Evolutionary conservation across 2,329 filamentous ascomycete species (phyloP), one percentile per base, ranked within the genome.

Genomic region (Fusarium sp.): DNA sequence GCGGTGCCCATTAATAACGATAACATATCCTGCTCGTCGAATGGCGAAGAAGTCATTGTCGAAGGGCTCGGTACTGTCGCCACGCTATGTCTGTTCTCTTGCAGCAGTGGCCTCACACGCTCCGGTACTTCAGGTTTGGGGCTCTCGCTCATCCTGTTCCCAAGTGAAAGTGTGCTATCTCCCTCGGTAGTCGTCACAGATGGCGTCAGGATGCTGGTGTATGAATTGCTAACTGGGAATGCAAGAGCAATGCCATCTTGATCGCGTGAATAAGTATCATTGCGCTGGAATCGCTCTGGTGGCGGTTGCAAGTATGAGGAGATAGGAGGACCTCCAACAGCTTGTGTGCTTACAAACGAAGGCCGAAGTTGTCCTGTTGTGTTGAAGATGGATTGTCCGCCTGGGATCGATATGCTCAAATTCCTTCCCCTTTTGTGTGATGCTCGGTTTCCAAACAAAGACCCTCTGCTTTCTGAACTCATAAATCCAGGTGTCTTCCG

Each of bases 11-110:
- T 64, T 12, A 83, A 68, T 24, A 83, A 70, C 5, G 78, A 76
- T 28, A 83, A 38, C 56, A 83, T 78, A 10, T 83, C 81, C 8
- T 78, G 71, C 56, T 83, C 82, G 50, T 79, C 79, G 45, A 79
- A 82, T 3, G 81, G 78, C 38, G 80, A 80, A 0, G 81, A 81
- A 12, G 78, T 76, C 36, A 77, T 55, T 4, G 73, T 78, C 38
- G 75, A 66, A 11, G 74, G 75, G 17, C 75, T 78, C 14, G 52
- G 58, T 11, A 45, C 22, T 8, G 68, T 64, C 32, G 48, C 55
- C 26, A 62, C n/a, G 44, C 69, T 74, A n/a, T 68, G 62, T 36
- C 73, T 72, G 4, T 75, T 63, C 22, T 68, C 64, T 14, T 67
- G 57, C 15, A 45, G 41, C n/a, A 48, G 41, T 20, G 62, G 62